Evolutionary conservation across 176 grass and related monocot species (phyloP).

Genomic region (Avena sativa): DNA sequence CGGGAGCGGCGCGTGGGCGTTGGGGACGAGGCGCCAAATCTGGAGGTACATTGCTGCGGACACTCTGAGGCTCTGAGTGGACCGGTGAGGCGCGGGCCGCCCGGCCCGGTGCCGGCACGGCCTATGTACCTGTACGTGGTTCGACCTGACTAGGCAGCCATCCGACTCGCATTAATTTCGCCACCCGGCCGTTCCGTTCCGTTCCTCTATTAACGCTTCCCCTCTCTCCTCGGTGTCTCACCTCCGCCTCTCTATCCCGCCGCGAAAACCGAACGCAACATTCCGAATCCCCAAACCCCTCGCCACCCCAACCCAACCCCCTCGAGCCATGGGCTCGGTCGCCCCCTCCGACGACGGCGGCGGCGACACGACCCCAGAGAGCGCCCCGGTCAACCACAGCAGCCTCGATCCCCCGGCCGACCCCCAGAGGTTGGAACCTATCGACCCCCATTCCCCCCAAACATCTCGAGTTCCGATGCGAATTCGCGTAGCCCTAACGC

Average conservation of each 20-base stretch:
- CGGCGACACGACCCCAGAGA: constrained; percentile 47
- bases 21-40: constrained; percentile 47
- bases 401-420: constrained; percentile 3
- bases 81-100: constrained; percentile 5
- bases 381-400: constrained; percentile 49
- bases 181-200: not conserved
- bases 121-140: constrained; percentile 7
- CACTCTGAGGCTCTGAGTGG: not conserved
- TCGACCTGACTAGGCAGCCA: not conserved
- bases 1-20: constrained; percentile 25
- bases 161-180: constrained; percentile 8
- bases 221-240: too few relatives aligned
- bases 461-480: not conserved
- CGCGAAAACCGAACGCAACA: not conserved
- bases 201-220: not conserved
- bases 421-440: not conserved
- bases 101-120: not conserved
- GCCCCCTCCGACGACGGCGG: not conserved
- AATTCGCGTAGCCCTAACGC: constrained; percentile 12
- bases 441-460: not conserved
- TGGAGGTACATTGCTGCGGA: constrained; percentile 47
- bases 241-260: not conserved
- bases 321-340: constrained; percentile 41
- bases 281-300: constrained; percentile 28
- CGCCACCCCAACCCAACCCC: not conserved